Base-by-base conservation (phyloP, 2,329 filamentous ascomycete species). In the Aspergillus fructus region DNA sequence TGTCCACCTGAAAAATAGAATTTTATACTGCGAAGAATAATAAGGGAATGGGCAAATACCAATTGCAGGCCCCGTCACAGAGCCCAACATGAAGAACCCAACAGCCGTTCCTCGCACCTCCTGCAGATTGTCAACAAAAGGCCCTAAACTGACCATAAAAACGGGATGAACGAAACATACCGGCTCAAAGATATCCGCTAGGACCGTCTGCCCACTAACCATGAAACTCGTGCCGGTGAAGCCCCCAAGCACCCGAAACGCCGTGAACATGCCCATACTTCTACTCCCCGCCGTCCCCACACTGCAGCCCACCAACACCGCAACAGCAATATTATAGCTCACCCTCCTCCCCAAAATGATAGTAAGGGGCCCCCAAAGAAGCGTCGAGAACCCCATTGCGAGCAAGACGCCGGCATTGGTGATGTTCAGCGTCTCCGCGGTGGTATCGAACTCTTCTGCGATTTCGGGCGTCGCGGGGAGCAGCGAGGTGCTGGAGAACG, bases 61-160 rank as follows among this genome's bases (percentile, higher is more conserved):
- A 54, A 78, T 66, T 12, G 77, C 75, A 55, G 77, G 76, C 0
- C 78, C 78, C 49, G 71, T 66, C 9, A 79, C 75, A 2, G 71
- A 74, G 5, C 77, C 77, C 34, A 71, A 67, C 68, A 79, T 74
- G 53, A 79, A 76, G 59, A 75, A 77, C 0, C 76, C 77, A 2
- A 74, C 71, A 4, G 77, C 77, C 2, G 73, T 78, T n/a, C 76
- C 77, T 42, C 74, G 56, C 59, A 79, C 73, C 33, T 67, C 64
- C 69, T 75, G 52, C 5, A 19, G 33, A 33, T 11, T 45, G n/a
- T 53, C 34, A 59, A 45, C 11, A 15, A 19, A 27, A 23, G 5
- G 12, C 17, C 11, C 15, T 27, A 27, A 27, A 27, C 6, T 7
- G 2, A 5, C 11, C 13, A 11, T 30, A 27, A 3, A n/a, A 19